Evolutionary conservation across 192 early-diverging fungal genomes (phyloP), one percentile per base, ranked within the genome.

Genomic region (Gaertneriomyces sp.): DNA sequence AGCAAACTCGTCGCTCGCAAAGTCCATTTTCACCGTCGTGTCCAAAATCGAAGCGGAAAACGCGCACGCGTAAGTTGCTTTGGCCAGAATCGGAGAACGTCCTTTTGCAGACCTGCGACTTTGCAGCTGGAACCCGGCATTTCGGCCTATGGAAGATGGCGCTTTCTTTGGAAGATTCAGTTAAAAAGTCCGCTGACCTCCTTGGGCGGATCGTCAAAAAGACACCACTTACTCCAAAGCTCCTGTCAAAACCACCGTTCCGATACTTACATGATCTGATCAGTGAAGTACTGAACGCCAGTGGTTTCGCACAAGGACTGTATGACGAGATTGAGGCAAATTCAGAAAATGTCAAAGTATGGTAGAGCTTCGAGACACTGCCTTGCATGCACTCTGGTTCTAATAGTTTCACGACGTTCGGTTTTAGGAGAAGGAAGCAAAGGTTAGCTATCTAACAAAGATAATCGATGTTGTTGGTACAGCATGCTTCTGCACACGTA

Each of bases 211-310:
- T 82, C 11, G 70, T 82, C 53, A 79, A 82, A 53, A 82, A 82
- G 64, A 66, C 83, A 1, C 83, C 83, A 5, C 58, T 85, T 12
- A 84, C 70, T 10, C 53, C 72, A 25, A 85, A 85, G 61, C 78
- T 85, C 9, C 76, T 85, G 0, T 67, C 78, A n/a, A 85, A 85
- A 66, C 83, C 83, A 42, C 83, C 83, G 10, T 85, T 85, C 61
- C 68, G 83, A 17, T 85, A 83, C 59, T 69, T 85, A 33, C 81
- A 85, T 63, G 83, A 85, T 57, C 58, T 85, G 16, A 57, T 85
- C 46, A 64, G 68, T n/a, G 83, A 84, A 59, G 53, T 77, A 44
- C 77, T 85, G 4, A 60, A 57, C 14, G 56, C 57, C 38, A 57
- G 72, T 2, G 74, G 64, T 2, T 77, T 74, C 60, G 81, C 60